Percentiles rank a stretch among this genome's conserved stretches.
Evolutionary conservation across 495 filamentous ascomycete species (phyloP).

Genomic region (Pseudoneurospora amorphoporcata): DNA sequence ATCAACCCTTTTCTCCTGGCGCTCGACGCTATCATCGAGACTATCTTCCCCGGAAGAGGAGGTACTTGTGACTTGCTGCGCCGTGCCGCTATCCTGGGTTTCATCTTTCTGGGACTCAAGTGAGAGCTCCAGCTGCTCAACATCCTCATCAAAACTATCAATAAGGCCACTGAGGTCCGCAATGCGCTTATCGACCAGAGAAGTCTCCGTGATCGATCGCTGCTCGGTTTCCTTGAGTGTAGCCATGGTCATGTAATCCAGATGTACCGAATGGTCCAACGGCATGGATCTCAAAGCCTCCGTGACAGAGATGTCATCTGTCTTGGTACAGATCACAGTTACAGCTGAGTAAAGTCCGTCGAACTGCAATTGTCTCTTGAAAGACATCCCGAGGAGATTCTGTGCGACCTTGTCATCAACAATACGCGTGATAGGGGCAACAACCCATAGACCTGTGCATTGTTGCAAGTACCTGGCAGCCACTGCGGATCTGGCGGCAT

Average conservation of each 20-base stretch:
- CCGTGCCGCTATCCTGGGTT: not conserved
- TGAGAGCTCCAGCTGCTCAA: not conserved
- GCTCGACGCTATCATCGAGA: not conserved
- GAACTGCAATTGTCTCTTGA: slow-evolving; percentile 55
- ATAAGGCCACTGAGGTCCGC: not conserved
- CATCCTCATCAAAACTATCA: not conserved
- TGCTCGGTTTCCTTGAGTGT: not conserved
- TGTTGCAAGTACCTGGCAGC: slow-evolving; percentile 52
- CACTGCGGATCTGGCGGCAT: slow-evolving; percentile 50
- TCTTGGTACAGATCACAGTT: slow-evolving; percentile 60
- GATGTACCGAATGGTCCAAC: slow-evolving; percentile 16
- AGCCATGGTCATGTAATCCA: not conserved
- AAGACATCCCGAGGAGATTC: slow-evolving; percentile 48
- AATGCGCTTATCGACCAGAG: not conserved
- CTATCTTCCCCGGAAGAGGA: not conserved
- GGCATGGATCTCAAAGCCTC: slow-evolving; percentile 19
- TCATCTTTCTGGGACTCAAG: not conserved
- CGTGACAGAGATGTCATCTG: slow-evolving; percentile 49
- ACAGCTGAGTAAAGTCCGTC: slow-evolving; percentile 48
- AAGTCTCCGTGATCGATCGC: not conserved
- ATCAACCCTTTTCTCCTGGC: not conserved
- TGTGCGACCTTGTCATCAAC: slow-evolving; percentile 59
- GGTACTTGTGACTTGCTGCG: not conserved
- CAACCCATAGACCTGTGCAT: slow-evolving; percentile 47
- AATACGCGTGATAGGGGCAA: slow-evolving; percentile 54